Evolutionary conservation across 306 rosid species (phyloP), one percentile per base, ranked within the genome.

Genomic region (Glycine tomentella): DNA sequence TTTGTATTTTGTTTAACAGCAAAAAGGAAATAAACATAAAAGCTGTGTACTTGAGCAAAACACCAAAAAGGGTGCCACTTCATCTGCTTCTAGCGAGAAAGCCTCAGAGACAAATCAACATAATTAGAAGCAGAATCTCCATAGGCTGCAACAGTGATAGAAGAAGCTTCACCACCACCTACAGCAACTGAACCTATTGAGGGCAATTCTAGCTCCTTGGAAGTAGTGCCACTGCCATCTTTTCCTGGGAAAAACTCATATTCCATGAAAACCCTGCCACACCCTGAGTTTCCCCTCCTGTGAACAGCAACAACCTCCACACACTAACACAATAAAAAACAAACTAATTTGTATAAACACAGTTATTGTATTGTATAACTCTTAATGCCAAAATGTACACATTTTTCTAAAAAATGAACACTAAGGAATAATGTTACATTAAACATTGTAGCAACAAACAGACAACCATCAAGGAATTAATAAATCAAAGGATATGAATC

Each of bases 81-180:
- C n/a, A 78, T 76, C 42, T 77, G 79, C 14, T 69, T 82, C 89
- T 89, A 90, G 86, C 38, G 81, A 5, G 89, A 95, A 82, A 95
- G 97, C 86, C 87, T 95, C 51, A 93, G 93, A 66, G 97, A 91
- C 86, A 95, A 82, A 93, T 95, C 98, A 87, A 95, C 12, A 14
- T 81, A 80, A 86, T 72, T 76, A 85, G 87, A 72, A 87, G 63
- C 69, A 80, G 82, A 52, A 75, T 86, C 86, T 80, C 90, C 85
- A 84, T 77, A 70, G 82, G 75, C 2, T 42, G 67, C 11, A 74
- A 82, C 10, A 61, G 81, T 69, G 69, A 80, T 53, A 62, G 79
- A 38, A 66, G 77, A 38, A 86, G 97, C 87, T 87, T 86, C 91
- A 81, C 73, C 91, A 82, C 75, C 82, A n/a, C 71, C 87, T 33